Evolutionary conservation across 805 yeast species (phyloP).

Genomic region (Saccharomycopsis olivae): DNA sequence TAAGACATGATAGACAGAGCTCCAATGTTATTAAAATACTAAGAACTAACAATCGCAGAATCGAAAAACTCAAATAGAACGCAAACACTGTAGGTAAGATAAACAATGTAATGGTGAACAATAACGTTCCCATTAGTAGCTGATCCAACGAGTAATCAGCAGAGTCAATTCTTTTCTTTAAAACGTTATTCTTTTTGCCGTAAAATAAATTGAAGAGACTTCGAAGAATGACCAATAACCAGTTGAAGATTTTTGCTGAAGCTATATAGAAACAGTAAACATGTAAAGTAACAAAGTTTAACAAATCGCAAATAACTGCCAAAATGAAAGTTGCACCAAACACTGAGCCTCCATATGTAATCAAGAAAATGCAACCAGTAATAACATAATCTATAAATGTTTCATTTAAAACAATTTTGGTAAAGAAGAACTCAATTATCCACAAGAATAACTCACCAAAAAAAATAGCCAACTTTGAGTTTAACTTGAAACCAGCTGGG

Average conservation of each 20-base stretch:
- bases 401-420: conserved; percentile 12
- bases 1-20: conserved; percentile 49
- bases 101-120: conserved; percentile 71
- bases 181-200: conserved; percentile 78
- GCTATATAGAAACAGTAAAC: conserved; percentile 68
- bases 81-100: conserved; percentile 81
- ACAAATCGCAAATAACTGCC: conserved; percentile 54
- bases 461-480: conserved; percentile 74
- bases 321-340: conserved; percentile 64
- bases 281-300: conserved; percentile 57
- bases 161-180: conserved; percentile 79
- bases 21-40: conserved; percentile 43
- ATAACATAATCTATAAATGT: conserved; percentile 9
- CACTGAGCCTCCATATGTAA: conserved; percentile 26
- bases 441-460: conserved; percentile 80
- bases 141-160: conserved; percentile 82
- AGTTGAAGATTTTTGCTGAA: conserved; percentile 65
- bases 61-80: conserved; percentile 67
- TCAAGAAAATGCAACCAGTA: conserved; percentile 12
- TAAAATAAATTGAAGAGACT: conserved; percentile 78
- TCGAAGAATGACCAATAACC: conserved; percentile 56
- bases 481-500: conserved; percentile 91
- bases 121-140: conserved; percentile 73
- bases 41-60: conserved; percentile 43
- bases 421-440: conserved; percentile 64